Evolutionary conservation across 2,329 filamentous ascomycete species (phyloP).

Genomic region (Berkeleyomyces rouxiae): DNA sequence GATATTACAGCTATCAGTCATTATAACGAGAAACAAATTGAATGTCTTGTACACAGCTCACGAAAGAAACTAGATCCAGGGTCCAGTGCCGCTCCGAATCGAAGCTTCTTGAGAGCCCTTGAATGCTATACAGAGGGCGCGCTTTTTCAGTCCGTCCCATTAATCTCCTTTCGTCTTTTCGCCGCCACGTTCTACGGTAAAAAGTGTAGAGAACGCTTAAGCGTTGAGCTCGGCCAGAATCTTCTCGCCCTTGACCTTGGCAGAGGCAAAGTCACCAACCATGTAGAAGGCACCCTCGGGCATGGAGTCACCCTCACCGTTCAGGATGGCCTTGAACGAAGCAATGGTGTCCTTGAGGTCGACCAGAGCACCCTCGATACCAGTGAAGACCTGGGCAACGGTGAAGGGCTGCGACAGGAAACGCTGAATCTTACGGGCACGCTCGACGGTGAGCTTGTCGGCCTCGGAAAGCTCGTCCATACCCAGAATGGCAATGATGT

Average conservation of each 20-base stretch:
- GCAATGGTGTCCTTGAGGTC: slow-evolving; percentile 96
- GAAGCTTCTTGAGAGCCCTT: background rate
- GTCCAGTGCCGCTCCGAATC: background rate
- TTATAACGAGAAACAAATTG: slow-evolving; percentile 26
- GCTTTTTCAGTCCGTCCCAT: slow-evolving; percentile 11
- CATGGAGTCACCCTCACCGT: slow-evolving; percentile 86
- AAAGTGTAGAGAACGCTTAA: slow-evolving; percentile 21
- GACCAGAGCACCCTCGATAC: slow-evolving; percentile 91
- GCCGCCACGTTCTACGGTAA: slow-evolving; percentile 1
- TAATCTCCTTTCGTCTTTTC: slow-evolving; percentile 13
- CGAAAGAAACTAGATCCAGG: slow-evolving; percentile 30
- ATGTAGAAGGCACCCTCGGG: slow-evolving; percentile 95
- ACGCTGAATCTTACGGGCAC: slow-evolving; percentile 99
- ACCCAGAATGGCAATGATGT: slow-evolving; percentile 99
- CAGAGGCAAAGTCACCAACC: slow-evolving; percentile 90
- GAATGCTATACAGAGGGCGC: slow-evolving; percentile 11
- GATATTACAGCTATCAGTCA: slow-evolving; percentile 7
- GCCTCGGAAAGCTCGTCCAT: slow-evolving; percentile 99
- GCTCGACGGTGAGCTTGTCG: slow-evolving; percentile 99
- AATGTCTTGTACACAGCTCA: slow-evolving; percentile 46
- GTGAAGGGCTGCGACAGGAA: slow-evolving; percentile 99
- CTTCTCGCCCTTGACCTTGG: slow-evolving; percentile 96
- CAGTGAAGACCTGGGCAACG: slow-evolving; percentile 66
- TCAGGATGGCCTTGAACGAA: slow-evolving; percentile 94
- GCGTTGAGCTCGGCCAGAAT: slow-evolving; percentile 76